Conservation (phyloP, 2,329 filamentous ascomycete species). For the Aspergillus sclerotialis region DNA sequence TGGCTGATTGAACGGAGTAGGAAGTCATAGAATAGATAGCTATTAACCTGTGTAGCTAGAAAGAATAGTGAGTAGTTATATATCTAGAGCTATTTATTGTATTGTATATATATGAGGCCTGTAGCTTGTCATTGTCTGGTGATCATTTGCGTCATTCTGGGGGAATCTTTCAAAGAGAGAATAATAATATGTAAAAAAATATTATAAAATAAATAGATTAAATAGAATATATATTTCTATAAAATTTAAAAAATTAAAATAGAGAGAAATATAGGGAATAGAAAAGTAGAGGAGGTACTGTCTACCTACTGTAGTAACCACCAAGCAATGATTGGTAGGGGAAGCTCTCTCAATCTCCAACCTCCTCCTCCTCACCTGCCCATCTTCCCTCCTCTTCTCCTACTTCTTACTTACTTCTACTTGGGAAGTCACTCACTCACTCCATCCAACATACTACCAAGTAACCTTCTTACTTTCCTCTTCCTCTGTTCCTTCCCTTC, state of each 20-base stretch:
- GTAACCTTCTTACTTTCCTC: constrained; percentile 2
- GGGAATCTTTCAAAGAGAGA: too few species aligned
- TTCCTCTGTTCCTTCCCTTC: constrained; percentile 6
- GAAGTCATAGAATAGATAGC: too few species aligned
- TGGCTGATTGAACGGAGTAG: too few species aligned
- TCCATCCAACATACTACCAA: too few species aligned
- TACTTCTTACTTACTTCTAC: constrained; percentile 6
- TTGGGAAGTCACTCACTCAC: too few species aligned
- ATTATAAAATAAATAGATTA: neutral
- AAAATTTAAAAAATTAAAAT: neutral
- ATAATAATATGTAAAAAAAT: neutral
- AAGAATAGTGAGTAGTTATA: too few species aligned
- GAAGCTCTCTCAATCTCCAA: constrained; percentile 1
- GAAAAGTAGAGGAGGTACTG: too few species aligned
- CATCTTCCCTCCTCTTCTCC: constrained; percentile 4
- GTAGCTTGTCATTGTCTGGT: constrained; percentile 8
- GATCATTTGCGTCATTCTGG: constrained; percentile 18
- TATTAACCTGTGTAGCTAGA: too few species aligned
- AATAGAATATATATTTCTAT: too few species aligned
- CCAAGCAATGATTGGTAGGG: neutral
- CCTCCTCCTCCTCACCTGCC: constrained; percentile 5
- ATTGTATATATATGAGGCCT: constrained; percentile 7
- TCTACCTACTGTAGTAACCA: neutral
- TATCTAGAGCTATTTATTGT: too few species aligned
- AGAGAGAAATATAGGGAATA: too few species aligned